Conservation (phyloP, 352 stramenopile genomes). For the Discostella stelligera region DNA sequence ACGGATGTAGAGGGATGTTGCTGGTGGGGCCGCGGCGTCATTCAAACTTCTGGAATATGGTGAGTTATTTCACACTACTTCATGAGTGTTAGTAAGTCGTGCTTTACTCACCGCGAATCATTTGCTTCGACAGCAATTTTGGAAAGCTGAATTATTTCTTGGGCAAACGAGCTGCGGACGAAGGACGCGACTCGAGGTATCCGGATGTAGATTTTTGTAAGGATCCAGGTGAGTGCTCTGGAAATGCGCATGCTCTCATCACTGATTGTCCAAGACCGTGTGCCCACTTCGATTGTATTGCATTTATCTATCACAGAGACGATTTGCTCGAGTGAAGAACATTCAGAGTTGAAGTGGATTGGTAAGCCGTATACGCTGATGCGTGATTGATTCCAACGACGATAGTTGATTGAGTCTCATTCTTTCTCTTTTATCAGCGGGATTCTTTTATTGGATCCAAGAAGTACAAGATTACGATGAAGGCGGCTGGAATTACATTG, state of each 20-base stretch:
- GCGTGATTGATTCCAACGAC: neutral
- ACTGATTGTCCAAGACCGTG: neutral
- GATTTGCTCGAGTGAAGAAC: conserved; percentile 46
- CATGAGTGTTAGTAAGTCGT: neutral
- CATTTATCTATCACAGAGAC: conserved; percentile 10
- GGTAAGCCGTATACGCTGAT: neutral
- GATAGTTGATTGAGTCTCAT: neutral
- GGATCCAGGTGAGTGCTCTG: conserved; percentile 8
- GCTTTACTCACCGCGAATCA: no score
- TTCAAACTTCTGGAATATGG: conserved; percentile 46
- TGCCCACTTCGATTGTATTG: neutral
- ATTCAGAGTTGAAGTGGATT: conserved; percentile 61
- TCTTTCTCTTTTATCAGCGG: conserved; percentile 7
- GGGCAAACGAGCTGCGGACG: conserved; percentile 46
- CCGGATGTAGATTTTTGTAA: conserved; percentile 62
- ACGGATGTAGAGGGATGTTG: conserved; percentile 54
- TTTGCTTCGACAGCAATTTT: conserved; percentile 1
- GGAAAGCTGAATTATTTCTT: conserved; percentile 56
- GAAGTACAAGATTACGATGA: conserved; percentile 53
- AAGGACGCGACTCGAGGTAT: conserved; percentile 43
- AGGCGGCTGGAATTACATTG: conserved; percentile 59
- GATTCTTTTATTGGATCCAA: conserved; percentile 64
- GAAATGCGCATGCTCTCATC: conserved; percentile 6
- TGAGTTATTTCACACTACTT: neutral
- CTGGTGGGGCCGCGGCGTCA: conserved; percentile 57